A percentile compares a stretch with the other conserved stretches of the same genome.
Conservation (phyloP, 2,329 filamentous ascomycete species). For the Chalara sp. region DNA sequence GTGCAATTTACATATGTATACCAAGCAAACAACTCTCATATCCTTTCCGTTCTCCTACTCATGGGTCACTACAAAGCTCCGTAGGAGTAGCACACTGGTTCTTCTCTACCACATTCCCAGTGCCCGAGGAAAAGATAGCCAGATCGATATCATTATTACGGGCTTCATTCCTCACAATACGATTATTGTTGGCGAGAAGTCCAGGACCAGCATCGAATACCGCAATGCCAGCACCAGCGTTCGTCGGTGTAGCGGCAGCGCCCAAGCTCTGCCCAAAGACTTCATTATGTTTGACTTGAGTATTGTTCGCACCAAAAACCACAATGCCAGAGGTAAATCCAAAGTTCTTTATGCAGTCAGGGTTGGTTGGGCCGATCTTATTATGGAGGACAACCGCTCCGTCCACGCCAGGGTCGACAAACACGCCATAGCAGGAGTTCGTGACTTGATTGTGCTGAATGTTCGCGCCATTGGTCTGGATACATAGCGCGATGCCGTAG, state of each 20-base stretch:
- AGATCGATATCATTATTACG: constrained; percentile 25
- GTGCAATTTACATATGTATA: too few relatives aligned
- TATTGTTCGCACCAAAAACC: constrained; percentile 23
- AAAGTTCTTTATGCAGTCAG: constrained; percentile 1
- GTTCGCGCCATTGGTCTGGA: constrained; percentile 28
- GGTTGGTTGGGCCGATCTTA: constrained; percentile 17
- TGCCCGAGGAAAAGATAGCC: constrained; percentile 11
- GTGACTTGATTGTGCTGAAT: constrained; percentile 28
- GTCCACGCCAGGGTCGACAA: constrained; percentile 28
- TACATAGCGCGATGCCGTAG: constrained; percentile 28
- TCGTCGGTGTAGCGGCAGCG: constrained; percentile 10
- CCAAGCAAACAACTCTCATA: too few relatives aligned
- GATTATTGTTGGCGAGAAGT: constrained; percentile 21
- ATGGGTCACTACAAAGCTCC: constrained; percentile 1
- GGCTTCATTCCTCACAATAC: constrained; percentile 24
- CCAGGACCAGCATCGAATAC: constrained; percentile 1
- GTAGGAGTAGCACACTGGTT: constrained; percentile 15
- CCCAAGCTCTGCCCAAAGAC: constrained; percentile 15
- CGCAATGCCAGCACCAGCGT: constrained; percentile 1
- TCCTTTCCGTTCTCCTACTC: too few relatives aligned
- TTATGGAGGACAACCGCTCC: constrained; percentile 27
- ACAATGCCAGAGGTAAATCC: constrained; percentile 19
- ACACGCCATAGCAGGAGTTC: constrained; percentile 26
- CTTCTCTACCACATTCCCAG: constrained; percentile 21
- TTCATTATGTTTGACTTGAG: constrained; percentile 23